phyloP scores from a whole-genome alignment of 148 eudicot species.

The Cornus suecica region DNA sequence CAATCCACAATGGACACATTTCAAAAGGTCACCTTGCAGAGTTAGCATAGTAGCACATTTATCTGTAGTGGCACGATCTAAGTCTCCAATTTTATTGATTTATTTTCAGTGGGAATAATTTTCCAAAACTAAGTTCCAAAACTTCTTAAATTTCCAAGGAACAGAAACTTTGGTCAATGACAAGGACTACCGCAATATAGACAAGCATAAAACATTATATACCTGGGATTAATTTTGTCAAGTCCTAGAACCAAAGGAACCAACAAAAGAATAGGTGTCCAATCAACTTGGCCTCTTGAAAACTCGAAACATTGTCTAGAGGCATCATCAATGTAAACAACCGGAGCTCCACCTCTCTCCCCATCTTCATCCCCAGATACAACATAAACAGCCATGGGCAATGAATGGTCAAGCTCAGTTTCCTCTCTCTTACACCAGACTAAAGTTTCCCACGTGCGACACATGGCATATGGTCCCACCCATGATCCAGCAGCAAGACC shows the following conservation, averaged over 20 bases:
- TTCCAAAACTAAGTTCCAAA: background rate
- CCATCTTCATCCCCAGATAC: conserved; percentile 99
- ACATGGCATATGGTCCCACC: conserved; percentile 99
- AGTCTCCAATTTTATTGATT: background rate
- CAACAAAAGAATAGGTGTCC: conserved; percentile 76
- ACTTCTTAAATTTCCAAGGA: background rate
- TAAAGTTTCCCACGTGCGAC: conserved; percentile 92
- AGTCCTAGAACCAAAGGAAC: conserved; percentile 98
- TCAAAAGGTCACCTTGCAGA: background rate
- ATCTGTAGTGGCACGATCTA: background rate
- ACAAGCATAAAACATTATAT: conserved; percentile 13
- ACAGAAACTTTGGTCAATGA: background rate
- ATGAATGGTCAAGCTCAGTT: conserved; percentile 27
- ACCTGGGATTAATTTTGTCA: conserved; percentile 95
- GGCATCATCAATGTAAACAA: conserved; percentile 85
- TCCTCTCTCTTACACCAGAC: conserved; percentile 43
- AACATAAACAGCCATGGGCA: conserved; percentile 76
- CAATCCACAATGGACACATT: background rate
- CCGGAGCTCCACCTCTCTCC: conserved; percentile 98
- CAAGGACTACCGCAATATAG: background rate
- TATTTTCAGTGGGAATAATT: background rate
- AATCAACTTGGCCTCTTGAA: conserved; percentile 54
- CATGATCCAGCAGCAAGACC: conserved; percentile 92
- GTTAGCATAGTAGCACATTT: background rate
- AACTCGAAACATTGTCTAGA: conserved; percentile 51